Conservation (phyloP, 805 yeast species). For the Starmera pachycereana region DNA sequence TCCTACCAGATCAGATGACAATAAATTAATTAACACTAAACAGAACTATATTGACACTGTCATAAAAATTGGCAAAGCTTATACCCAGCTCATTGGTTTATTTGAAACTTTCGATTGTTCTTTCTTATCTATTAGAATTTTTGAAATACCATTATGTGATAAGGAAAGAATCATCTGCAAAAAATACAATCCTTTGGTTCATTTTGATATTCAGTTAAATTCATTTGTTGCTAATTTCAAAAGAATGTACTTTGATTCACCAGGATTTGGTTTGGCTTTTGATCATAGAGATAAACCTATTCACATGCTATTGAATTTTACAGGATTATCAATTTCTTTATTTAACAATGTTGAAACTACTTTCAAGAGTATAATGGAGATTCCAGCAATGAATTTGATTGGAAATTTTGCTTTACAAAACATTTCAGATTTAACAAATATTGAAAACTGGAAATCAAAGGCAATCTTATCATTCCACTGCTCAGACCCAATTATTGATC, state of each 20-base stretch:
- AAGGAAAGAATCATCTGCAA: slow-evolving; percentile 10
- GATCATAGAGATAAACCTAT: slow-evolving; percentile 32
- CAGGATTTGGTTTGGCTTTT: slow-evolving; percentile 38
- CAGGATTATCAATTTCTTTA: slow-evolving; percentile 24
- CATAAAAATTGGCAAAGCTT: slow-evolving; percentile 2
- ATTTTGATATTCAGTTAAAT: slow-evolving; percentile 11
- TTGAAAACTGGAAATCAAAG: slow-evolving; percentile 21
- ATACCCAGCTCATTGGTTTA: slow-evolving; percentile 5
- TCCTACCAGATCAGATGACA: background rate
- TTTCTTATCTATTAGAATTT: slow-evolving; percentile 9
- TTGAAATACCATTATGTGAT: slow-evolving; percentile 14
- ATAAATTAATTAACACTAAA: background rate
- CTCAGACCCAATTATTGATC: slow-evolving; percentile 34
- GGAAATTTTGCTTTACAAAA: slow-evolving; percentile 27
- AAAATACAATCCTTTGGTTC: slow-evolving; percentile 13
- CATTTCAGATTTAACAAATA: slow-evolving; percentile 15
- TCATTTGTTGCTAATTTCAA: slow-evolving; percentile 16
- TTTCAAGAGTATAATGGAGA: slow-evolving; percentile 10
- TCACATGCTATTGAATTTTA: slow-evolving; percentile 26
- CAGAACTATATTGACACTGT: slow-evolving; percentile 10
- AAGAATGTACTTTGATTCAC: slow-evolving; percentile 23
- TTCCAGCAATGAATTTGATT: slow-evolving; percentile 20
- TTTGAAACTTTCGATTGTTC: slow-evolving; percentile 10
- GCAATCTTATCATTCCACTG: slow-evolving; percentile 27
- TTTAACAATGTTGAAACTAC: slow-evolving; percentile 13